Evolutionary conservation across 2,329 filamentous ascomycete genomes (phyloP), one percentile per base, ranked within the genome.

Genomic region (Alternaria postmessia): DNA sequence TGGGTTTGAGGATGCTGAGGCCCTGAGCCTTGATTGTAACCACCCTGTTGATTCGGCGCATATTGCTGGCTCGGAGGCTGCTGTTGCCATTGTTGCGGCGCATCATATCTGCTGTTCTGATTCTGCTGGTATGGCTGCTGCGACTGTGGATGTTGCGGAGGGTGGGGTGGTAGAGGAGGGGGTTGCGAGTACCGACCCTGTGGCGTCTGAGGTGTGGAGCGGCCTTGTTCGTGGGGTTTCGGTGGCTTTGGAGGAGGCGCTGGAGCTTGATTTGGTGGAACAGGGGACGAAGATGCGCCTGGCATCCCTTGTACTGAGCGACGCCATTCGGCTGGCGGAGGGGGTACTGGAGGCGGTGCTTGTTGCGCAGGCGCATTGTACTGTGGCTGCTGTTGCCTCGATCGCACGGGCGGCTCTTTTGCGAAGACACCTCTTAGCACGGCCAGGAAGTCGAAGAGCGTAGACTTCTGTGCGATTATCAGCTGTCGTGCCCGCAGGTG

Each of bases 381-480:
- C 65, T 84, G 82, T 18, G 61, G 58, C 43, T 67, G 70, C 54
- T 81, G 81, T 67, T 84, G 81, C 70, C 88, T 89, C 34, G 93
- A 88, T 61, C 95, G 88, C 4, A 98, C 92, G 0, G 95, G 95
- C 8, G 95, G 95, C 72, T 99, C 95, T 79, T 96, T 96, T 38
- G 93, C 90, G 75, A 99, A 99, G 22, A 98, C 85, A 54, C 95
- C 92, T 67, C 91, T 87, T 4, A 99, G 81, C 28, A 96, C 91
- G 16, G 87, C 88, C 3, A 98, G 81, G 58, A 98, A 92, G 74
- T 97, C 93, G 42, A 91, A 81, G 3, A 97, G 82, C 32, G 89
- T 94, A 1, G 92, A 96, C 83, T 93, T 94, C 93, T 86, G 72
- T 51, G 16, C n/a, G 1, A 18, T 11, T 3, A 52, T 74, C 49